Evolutionary conservation across 2,329 filamentous ascomycete species (phyloP).

Genomic region (Fusarium austroafricanum): DNA sequence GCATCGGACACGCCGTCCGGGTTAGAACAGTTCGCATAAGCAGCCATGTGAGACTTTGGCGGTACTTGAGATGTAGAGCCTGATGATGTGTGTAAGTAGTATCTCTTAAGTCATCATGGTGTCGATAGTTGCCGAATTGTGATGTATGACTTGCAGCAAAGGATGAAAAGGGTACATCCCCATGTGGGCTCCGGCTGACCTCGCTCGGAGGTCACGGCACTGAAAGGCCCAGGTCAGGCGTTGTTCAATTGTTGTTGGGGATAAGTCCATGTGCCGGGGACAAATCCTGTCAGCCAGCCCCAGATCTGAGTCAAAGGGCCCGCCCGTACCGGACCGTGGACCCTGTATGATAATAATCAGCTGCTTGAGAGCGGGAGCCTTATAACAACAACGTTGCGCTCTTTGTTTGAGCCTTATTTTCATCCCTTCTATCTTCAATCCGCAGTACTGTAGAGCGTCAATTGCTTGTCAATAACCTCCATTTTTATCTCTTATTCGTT

Average conservation of each 20-base stretch:
- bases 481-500: neutral
- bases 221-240: conserved; percentile 30
- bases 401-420: conserved; percentile 27
- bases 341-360: conserved; percentile 24
- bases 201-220: conserved; percentile 41
- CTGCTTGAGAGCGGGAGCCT: conserved; percentile 12
- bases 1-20: conserved; percentile 26
- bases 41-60: conserved; percentile 24
- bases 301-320: conserved; percentile 22
- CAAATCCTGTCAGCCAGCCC: conserved; percentile 10
- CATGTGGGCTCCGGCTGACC: conserved; percentile 44
- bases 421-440: conserved; percentile 7
- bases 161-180: conserved; percentile 3
- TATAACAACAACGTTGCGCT: conserved; percentile 35
- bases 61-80: conserved; percentile 9
- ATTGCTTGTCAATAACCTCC: neutral
- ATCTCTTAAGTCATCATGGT: conserved; percentile 20
- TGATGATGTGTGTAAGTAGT: neutral
- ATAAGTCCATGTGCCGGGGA: conserved; percentile 19
- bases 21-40: conserved; percentile 14
- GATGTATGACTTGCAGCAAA: conserved; percentile 12
- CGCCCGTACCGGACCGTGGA: conserved; percentile 22
- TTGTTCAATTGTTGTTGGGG: conserved; percentile 8
- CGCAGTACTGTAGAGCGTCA: neutral
- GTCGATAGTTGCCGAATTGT: conserved; percentile 24